Base-by-base conservation (phyloP, 2,329 filamentous ascomycete species). In the Colletotrichum sp. region DNA sequence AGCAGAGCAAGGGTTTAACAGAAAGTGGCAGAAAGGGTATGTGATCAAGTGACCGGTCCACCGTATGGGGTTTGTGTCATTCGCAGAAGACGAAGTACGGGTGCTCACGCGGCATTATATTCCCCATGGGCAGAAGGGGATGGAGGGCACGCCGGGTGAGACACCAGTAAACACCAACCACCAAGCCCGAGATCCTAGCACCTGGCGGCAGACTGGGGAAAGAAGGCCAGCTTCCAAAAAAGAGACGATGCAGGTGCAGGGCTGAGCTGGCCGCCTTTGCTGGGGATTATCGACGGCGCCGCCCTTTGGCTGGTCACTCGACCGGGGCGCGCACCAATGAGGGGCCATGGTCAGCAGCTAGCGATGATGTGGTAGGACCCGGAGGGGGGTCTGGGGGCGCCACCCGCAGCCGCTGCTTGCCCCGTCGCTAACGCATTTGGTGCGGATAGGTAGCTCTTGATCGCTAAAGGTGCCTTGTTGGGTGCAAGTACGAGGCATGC, bases 101-200 rank as follows among this genome's bases (percentile, higher is more conserved):
- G 64, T 74, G 74, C 74, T 76, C 74, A 76, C 74, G 74, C n/a
- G 74, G 59, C 65, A 68, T 74, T 76, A 76, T 76, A 76, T 74
- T 67, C 63, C 63, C 70, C 55, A 72, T 68, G 57, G 59, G 57
- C 25, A 48, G 39, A 25, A 64, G n/a, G 25, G 36, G 71, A 71
- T 55, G 67, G 71, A 63, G 66, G 65, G 65, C 34, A 55, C 28
- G 65, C 34, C 66, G 8, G 34, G 44, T 75, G 44, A 75, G 73
- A 75, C 73, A 75, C 32, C n/a, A 57, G 22, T 11, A 32, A 44
- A 60, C 39, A 34, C 39, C 69, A 68, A 48, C 69, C 36, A 72
- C n/a, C 60, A 64, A 64, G 27, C 13, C 55, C 28, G 60, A 36
- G 28, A 34, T 39, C 60, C 32, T 22, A 64, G 30, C 19, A 39